Evolutionary conservation across 108 stramenopile species (phyloP).

Genomic region (Cylindrotheca closterium): DNA sequence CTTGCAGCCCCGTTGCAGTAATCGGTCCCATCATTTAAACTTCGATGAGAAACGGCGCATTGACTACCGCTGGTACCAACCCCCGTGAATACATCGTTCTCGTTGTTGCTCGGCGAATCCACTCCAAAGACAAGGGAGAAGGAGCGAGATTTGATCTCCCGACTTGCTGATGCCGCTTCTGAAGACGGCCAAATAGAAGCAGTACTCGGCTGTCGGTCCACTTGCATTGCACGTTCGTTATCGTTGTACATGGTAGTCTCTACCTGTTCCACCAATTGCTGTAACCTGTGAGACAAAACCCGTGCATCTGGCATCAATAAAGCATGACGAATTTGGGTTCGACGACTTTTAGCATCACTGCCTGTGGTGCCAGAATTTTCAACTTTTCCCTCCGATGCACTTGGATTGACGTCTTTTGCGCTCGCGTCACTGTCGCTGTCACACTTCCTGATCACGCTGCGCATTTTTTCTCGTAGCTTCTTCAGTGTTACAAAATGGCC

Average conservation of each 20-base stretch:
- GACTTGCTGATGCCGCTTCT: slow-evolving; percentile 21
- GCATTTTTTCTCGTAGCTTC: slow-evolving; percentile 17
- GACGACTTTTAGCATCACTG: slow-evolving; percentile 10
- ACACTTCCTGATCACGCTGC: slow-evolving; percentile 5
- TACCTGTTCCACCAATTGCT: slow-evolving; percentile 43
- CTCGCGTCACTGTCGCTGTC: neutral
- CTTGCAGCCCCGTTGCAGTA: slow-evolving; percentile 71
- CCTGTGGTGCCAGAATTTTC: neutral
- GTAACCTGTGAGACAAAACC: slow-evolving; percentile 57
- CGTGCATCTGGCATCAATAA: slow-evolving; percentile 73
- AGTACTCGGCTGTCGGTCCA: slow-evolving; percentile 2
- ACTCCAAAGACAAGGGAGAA: slow-evolving; percentile 8
- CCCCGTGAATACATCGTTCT: slow-evolving; percentile 26
- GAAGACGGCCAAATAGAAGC: slow-evolving; percentile 22
- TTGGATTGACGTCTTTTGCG: neutral
- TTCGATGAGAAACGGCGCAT: slow-evolving; percentile 60
- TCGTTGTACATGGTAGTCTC: slow-evolving; percentile 19
- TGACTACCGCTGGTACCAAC: slow-evolving; percentile 48
- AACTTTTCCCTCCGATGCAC: neutral
- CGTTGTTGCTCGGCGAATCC: neutral
- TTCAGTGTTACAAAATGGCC: slow-evolving; percentile 39
- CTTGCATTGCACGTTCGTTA: slow-evolving; percentile 2
- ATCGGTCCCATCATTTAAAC: slow-evolving; percentile 65
- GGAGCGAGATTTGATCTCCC: slow-evolving; percentile 7
- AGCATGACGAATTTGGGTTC: slow-evolving; percentile 14